Percentiles rank a stretch among this genome's conserved stretches.
These are phyloP conservation scores for Chaetomiaceae sp. DNA, from an alignment of 2,329 filamentous ascomycete species.

Conservation along the genomic window DNA sequence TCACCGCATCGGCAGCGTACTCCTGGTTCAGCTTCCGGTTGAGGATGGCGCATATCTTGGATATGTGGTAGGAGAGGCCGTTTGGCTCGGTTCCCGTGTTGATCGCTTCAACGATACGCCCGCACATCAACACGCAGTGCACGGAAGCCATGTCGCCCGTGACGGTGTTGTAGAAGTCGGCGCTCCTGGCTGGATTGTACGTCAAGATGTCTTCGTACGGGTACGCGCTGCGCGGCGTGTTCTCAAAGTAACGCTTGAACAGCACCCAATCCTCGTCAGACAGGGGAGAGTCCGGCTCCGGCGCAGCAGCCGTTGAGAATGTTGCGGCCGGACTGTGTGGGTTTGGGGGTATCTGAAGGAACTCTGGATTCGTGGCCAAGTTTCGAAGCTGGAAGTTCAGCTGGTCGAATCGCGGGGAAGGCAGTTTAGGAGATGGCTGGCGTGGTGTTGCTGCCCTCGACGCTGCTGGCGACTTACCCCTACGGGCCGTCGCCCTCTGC, in stretches of 20 bases:
- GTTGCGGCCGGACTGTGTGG: background rate
- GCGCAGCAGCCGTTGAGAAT: background rate
- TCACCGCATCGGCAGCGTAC: slow-evolving; percentile 24
- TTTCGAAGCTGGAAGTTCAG: background rate
- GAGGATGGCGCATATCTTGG: slow-evolving; percentile 26
- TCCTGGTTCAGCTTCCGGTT: slow-evolving; percentile 25
- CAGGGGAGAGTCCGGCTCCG: background rate
- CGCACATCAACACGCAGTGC: slow-evolving; percentile 32
- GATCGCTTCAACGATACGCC: slow-evolving; percentile 28
- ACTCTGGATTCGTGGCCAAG: background rate
- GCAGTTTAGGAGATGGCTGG: background rate
- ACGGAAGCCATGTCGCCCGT: slow-evolving; percentile 27
- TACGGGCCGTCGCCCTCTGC: slow-evolving; percentile 9
- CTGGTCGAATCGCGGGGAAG: background rate
- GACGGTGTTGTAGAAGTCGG: slow-evolving; percentile 28
- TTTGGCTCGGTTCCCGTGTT: slow-evolving; percentile 15
- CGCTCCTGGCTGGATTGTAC: slow-evolving; percentile 30
- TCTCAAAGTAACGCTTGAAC: slow-evolving; percentile 29
- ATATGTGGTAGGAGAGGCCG: slow-evolving; percentile 26
- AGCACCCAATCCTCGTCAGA: slow-evolving; percentile 28
- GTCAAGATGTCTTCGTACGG: slow-evolving; percentile 32
- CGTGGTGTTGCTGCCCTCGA: slow-evolving; percentile 6
- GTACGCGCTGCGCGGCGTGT: slow-evolving; percentile 31
- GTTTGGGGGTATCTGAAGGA: background rate
- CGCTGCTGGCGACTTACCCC: slow-evolving; percentile 9